Evolutionary conservation across 2,329 filamentous ascomycete genomes (phyloP).

Genomic region (Trichoderma asperellum): DNA sequence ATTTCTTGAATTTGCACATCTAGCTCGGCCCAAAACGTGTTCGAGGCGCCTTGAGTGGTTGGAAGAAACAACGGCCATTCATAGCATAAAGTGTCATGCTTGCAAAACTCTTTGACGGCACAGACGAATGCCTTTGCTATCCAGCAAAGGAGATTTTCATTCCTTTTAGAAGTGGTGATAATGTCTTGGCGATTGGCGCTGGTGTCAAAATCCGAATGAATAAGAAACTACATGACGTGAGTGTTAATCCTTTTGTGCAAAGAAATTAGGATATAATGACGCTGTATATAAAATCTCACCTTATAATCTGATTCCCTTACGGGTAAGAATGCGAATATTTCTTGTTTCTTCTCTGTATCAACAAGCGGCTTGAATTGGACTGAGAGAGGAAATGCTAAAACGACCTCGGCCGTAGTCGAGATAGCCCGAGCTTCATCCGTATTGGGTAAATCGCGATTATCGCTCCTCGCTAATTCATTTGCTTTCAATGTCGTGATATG

Average conservation of each 20-base stretch:
- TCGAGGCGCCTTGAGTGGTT: neutral
- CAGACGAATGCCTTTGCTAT: neutral
- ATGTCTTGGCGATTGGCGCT: neutral
- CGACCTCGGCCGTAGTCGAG: neutral
- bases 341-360: neutral
- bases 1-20: neutral
- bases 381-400: neutral
- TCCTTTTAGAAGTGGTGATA: neutral
- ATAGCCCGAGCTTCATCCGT: neutral
- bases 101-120: neutral
- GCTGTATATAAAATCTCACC: neutral
- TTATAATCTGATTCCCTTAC: neutral
- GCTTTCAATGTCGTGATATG: neutral
- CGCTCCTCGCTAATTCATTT: neutral
- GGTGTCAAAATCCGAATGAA: neutral
- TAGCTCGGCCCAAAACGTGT: neutral
- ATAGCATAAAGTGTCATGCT: neutral
- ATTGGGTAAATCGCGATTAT: neutral
- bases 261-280: neutral
- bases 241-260: neutral
- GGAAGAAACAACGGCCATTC: neutral
- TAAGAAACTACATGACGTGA: neutral
- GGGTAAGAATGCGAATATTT: neutral
- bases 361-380: neutral
- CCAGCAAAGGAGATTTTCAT: neutral